Evolutionary conservation across 1,139 yeast genomes (phyloP), one percentile per base, ranked within the genome.

Genomic region (Pneumocystis murina): DNA sequence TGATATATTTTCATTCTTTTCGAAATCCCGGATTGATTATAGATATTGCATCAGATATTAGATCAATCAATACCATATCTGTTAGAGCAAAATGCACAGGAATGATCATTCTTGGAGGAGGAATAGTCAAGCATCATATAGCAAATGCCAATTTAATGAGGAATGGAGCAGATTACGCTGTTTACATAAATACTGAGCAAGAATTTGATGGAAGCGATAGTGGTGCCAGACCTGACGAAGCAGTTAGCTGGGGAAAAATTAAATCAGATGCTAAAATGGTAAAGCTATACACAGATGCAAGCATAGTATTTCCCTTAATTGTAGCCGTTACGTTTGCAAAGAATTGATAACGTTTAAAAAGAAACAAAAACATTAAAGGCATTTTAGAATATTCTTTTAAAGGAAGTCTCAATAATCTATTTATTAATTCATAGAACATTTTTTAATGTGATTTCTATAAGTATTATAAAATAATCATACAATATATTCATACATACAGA

Each of bases 151-250:
- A 97, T 75, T 80, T 92, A 71, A 92, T 92, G 99, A 85, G 99
- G 79, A 94, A 92, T 71, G 99, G 99, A 70, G 98, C 99, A 30
- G 99, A 92, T 74, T 89, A 85, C 72, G 97, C 98, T 2, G 97
- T 92, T 24, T 92, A 83, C 75, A 91, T 92, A 74, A 94, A 94
- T 76, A 92, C 99, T 16, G 98, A 97, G 59, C 98, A 92, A 77
- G 99, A 92, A 74, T 94, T 90, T 72, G 99, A 92, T 72, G 98
- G 98, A 62, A 88, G 96, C 17, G 99, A 92, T 75, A 97, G 98
- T 20, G 99, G 99, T 68, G 99, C 99, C 6, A 83, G 98, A 73
- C 97, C 98, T 0, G 98, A 94, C 74, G 99, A 92, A 77, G 98
- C 98, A 36, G 86, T 92, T 63, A 87, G 96, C 61, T 92, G 99